phyloP scores from a whole-genome alignment of 495 filamentous ascomycete species.

The Amniculicola lignicola region DNA sequence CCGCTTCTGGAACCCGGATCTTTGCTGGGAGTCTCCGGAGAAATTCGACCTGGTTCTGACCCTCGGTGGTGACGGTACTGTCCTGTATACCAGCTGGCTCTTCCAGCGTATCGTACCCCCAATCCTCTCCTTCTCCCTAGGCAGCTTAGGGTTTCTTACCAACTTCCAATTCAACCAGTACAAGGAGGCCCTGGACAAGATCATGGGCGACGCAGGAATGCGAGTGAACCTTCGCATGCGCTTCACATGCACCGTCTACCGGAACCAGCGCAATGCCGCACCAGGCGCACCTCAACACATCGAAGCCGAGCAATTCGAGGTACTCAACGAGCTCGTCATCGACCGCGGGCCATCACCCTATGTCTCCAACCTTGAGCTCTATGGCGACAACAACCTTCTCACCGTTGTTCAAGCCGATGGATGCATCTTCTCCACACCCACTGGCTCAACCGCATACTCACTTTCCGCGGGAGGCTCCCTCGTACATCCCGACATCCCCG shows the following conservation, averaged over 20 bases:
- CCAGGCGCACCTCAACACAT: slow-evolving; percentile 32
- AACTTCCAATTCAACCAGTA: slow-evolving; percentile 86
- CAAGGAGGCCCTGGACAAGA: slow-evolving; percentile 71
- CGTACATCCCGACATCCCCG: slow-evolving; percentile 94
- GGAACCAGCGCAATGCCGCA: slow-evolving; percentile 37
- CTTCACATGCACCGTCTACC: slow-evolving; percentile 93
- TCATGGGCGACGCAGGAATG: slow-evolving; percentile 93
- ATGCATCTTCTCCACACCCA: slow-evolving; percentile 95
- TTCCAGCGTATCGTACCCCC: slow-evolving; percentile 92
- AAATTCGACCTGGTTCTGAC: slow-evolving; percentile 91
- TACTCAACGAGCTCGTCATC: slow-evolving; percentile 95
- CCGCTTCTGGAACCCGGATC: slow-evolving; percentile 88
- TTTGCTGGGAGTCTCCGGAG: slow-evolving; percentile 86
- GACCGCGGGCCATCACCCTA: slow-evolving; percentile 96
- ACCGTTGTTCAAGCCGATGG: slow-evolving; percentile 96
- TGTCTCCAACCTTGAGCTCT: slow-evolving; percentile 91
- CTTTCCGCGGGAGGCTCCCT: slow-evolving; percentile 93
- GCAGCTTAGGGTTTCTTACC: slow-evolving; percentile 86
- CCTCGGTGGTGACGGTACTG: slow-evolving; percentile 88
- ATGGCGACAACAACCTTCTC: slow-evolving; percentile 86
- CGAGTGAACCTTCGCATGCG: slow-evolving; percentile 94
- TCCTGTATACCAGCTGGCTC: slow-evolving; percentile 88
- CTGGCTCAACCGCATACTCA: slow-evolving; percentile 87
- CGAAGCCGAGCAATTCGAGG: slow-evolving; percentile 78
- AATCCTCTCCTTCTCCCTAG: slow-evolving; percentile 82